phyloP scores from a whole-genome alignment of 2,329 filamentous ascomycete species.

The Cryphonectria parasitica region DNA sequence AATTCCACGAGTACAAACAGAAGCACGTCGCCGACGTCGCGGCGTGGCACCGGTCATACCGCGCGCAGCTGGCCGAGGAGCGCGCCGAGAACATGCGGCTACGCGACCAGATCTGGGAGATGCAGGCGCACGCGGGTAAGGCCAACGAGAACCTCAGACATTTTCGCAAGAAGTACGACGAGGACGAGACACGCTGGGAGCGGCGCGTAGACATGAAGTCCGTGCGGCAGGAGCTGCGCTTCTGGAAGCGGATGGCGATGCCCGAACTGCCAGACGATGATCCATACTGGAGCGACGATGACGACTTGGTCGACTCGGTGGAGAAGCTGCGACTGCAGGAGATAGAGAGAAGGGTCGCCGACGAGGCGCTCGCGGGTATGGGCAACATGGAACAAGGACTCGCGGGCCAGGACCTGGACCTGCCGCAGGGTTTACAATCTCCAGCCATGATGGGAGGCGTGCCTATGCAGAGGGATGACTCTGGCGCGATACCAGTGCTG shows the following conservation, averaged over 20 bases:
- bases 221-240: constrained; percentile 61
- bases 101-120: constrained; percentile 69
- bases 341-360: constrained; percentile 50
- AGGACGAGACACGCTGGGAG: constrained; percentile 58
- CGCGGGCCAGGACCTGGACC: constrained; percentile 30
- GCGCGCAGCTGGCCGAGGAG: constrained; percentile 66
- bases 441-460: constrained; percentile 44
- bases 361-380: constrained; percentile 40
- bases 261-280: constrained; percentile 63
- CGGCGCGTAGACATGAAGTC: constrained; percentile 56
- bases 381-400: constrained; percentile 19
- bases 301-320: constrained; percentile 63
- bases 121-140: constrained; percentile 62
- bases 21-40: constrained; percentile 65
- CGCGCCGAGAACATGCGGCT: constrained; percentile 66
- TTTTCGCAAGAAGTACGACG: constrained; percentile 61
- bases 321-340: constrained; percentile 62
- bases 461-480: constrained; percentile 47
- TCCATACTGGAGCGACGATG: constrained; percentile 66
- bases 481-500: constrained; percentile 38
- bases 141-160: constrained; percentile 62
- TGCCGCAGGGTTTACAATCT: constrained; percentile 33
- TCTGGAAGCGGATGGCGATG: constrained; percentile 70
- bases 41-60: constrained; percentile 69
- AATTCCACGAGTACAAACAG: constrained; percentile 69